Evolutionary conservation across 352 stramenopile genomes (phyloP), one percentile per base, ranked within the genome.

Genomic region (Phytophthora fragariae): DNA sequence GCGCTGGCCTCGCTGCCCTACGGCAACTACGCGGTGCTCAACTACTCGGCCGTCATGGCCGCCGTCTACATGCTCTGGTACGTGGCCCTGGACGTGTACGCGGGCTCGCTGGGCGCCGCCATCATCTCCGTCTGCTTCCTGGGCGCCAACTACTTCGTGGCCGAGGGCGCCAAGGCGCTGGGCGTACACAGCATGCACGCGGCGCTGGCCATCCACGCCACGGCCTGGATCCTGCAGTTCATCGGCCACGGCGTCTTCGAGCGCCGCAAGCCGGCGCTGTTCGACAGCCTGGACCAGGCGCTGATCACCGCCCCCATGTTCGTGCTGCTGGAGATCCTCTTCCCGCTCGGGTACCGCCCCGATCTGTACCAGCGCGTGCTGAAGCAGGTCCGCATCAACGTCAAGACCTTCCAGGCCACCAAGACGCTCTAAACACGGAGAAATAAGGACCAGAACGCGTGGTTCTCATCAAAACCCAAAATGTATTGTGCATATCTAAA

Each of bases 231-330:
- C 56, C 60, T 90, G 15, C 84, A 82, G 74, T 96, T 98, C 60
- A 89, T 96, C 72, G 92, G 91, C 54, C 92, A 97, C 76, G 86
- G 81, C 24, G 78, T 97, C 35, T 97, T 93, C 21, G 92, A 98
- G 70, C 84, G 87, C 46, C 87, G 90, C 59, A 92, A 93, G 49
- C 92, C 92, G 0, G 92, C 92, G 55, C 81, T 98, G 1, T 78
- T 97, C 5, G 90, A 97, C 65, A 96, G 89, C 60, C 72, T 96
- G 47, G 89, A 95, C 79, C 92, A 97, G 57, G 90, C 83, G 2
- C 12, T 93, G 4, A 83, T 96, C 71, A 95, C 90, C 1, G 92
- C 92, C 2, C 92, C 92, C 3, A 87, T 98, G 74, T 98, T 98
- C 62, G 92, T 97, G 70, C 70, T 97, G 47, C 79, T 97, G 8